Conservation (phyloP, 257 asterid species). For the Anisodus tanguticus region DNA sequence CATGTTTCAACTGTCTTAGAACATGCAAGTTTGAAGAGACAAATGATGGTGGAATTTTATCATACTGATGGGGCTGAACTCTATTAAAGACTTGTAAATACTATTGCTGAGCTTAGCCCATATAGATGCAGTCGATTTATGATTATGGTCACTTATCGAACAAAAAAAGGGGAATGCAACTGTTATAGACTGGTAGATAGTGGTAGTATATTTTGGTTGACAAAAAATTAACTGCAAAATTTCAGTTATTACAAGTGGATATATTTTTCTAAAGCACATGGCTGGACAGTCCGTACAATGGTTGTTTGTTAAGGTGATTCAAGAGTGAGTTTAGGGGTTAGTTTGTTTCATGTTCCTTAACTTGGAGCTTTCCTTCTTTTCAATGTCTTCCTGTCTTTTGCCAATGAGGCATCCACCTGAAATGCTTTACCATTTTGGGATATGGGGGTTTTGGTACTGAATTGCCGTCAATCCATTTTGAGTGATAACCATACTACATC, state of each 20-base stretch:
- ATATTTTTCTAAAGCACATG: neutral
- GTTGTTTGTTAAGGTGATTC: neutral
- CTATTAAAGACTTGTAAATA: neutral
- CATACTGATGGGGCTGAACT: conserved; percentile 11
- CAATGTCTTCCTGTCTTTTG: conserved; percentile 6
- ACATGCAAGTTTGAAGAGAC: neutral
- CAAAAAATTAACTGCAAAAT: neutral
- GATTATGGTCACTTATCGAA: neutral
- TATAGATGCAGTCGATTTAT: conserved; percentile 16
- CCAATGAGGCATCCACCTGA: neutral
- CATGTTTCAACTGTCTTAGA: conserved; percentile 25
- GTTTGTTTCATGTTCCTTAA: neutral
- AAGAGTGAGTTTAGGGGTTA: neutral
- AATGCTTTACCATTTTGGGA: neutral
- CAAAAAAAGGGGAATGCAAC: neutral
- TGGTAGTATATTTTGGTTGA: neutral
- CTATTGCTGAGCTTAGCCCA: conserved; percentile 6
- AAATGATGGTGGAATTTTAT: conserved; percentile 10
- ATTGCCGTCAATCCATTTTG: neutral
- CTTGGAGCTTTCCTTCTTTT: conserved; percentile 6
- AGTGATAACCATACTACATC: neutral
- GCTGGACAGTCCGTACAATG: neutral
- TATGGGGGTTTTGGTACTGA: neutral
- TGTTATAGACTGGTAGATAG: neutral
- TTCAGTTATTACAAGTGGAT: conserved; percentile 9